phyloP scores from a whole-genome alignment of 371 early-diverging fungal species.

The Encephalitozoon intestinalis region DNA sequence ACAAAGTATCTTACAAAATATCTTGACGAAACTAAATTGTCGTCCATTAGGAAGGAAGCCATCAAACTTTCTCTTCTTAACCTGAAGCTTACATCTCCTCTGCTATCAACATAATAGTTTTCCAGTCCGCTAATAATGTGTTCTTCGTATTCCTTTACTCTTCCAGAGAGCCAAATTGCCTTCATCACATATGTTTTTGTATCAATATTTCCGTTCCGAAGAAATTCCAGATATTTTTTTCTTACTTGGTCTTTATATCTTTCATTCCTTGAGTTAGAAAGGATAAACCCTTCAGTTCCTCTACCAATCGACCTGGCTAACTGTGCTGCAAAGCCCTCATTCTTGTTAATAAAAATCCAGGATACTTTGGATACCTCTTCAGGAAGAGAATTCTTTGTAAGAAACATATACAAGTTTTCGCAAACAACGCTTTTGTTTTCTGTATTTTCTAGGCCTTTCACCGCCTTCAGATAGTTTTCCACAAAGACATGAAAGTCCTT shows the following conservation, averaged over 20 bases:
- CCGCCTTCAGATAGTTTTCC: neutral
- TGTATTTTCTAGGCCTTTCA: neutral
- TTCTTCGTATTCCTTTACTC: neutral
- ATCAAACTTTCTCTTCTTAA: constrained; percentile 18
- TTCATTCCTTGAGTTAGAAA: constrained; percentile 17
- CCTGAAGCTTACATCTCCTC: constrained; percentile 21
- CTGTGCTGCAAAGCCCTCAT: neutral
- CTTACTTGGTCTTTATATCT: neutral
- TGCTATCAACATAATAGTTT: constrained; percentile 5
- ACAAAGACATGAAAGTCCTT: constrained; percentile 1
- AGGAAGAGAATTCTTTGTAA: neutral
- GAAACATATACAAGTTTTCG: neutral
- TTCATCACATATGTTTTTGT: neutral
- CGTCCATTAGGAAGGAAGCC: neutral
- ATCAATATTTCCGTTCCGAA: constrained; percentile 4
- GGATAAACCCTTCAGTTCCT: constrained; percentile 1
- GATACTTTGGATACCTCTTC: neutral
- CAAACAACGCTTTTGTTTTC: neutral
- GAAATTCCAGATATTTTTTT: neutral
- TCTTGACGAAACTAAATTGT: neutral
- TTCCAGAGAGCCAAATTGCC: neutral
- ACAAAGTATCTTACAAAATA: constrained; percentile 37
- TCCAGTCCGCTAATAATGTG: constrained; percentile 24
- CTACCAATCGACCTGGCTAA: neutral
- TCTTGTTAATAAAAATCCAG: neutral